These are phyloP conservation scores for Mycena vulgaris DNA, from an alignment of 768 basidiomycete genomes.

Conservation along the genomic window DNA sequence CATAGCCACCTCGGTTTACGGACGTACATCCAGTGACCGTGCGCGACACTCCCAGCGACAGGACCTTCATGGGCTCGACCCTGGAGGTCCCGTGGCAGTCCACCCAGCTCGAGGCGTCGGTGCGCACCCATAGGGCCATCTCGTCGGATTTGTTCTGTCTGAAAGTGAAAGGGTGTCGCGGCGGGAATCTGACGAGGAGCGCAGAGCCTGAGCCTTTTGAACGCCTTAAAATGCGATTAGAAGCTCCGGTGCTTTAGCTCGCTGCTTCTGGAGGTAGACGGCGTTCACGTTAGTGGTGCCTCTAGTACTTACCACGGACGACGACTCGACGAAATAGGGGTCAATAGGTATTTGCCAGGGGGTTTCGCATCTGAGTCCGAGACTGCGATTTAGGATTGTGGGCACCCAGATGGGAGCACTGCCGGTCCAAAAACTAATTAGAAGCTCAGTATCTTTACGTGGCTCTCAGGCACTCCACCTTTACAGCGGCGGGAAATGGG, in stretches of 20 bases:
- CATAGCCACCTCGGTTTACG: neutral
- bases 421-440: neutral
- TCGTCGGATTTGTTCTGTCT: slow-evolving; percentile 11
- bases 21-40: slow-evolving; percentile 32
- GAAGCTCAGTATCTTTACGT: slow-evolving; percentile 1
- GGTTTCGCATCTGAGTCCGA: no score
- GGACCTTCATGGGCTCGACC: slow-evolving; percentile 34
- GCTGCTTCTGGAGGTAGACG: neutral
- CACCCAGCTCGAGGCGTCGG: slow-evolving; percentile 36
- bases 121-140: slow-evolving; percentile 39
- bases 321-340: no score
- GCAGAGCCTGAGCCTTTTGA: neutral
- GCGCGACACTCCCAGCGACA: slow-evolving; percentile 30
- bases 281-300: neutral
- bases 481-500: neutral
- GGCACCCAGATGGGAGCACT: neutral
- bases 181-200: slow-evolving; percentile 14
- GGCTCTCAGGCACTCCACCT: neutral
- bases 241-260: neutral
- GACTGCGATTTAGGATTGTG: no score
- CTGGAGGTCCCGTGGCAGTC: slow-evolving; percentile 29
- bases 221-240: slow-evolving; percentile 3
- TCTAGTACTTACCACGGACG: neutral
- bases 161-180: slow-evolving; percentile 31
- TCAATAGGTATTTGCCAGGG: no score